Percentiles rank a stretch among this genome's conserved stretches.
Conservation (phyloP, 1,284 basidiomycete species). For the Baeospora myosura region DNA sequence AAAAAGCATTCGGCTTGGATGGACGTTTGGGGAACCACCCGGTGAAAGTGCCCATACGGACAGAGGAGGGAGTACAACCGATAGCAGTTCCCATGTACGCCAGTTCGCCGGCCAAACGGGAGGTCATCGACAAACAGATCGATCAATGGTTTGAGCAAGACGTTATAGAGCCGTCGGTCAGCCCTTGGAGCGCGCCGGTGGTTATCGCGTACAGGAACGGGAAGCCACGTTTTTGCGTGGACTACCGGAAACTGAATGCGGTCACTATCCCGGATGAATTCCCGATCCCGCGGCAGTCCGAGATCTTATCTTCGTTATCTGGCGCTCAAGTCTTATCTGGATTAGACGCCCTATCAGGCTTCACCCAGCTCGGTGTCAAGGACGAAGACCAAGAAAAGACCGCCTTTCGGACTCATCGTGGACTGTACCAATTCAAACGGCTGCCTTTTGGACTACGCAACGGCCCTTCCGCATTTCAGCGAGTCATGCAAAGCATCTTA, state of each 20-base stretch:
- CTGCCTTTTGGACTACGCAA: neutral
- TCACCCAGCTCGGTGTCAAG: neutral
- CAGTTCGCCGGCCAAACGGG: neutral
- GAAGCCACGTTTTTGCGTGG: too few relatives aligned
- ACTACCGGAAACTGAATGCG: too few relatives aligned
- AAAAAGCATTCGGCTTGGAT: neutral
- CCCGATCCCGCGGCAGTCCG: neutral
- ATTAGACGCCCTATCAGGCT: neutral
- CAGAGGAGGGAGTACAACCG: neutral
- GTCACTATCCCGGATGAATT: too few relatives aligned
- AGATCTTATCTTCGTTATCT: neutral
- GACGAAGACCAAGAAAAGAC: neutral
- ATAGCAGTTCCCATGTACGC: neutral
- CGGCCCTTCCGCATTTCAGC: slow-evolving; percentile 9
- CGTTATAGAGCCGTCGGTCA: neutral
- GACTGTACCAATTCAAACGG: neutral
- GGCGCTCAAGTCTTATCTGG: neutral
- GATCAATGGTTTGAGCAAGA: neutral
- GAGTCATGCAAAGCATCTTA: too few relatives aligned
- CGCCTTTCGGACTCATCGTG: neutral
- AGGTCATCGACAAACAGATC: neutral
- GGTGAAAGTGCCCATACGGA: neutral
- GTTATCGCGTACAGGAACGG: neutral
- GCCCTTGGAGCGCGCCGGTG: slow-evolving; percentile 6
- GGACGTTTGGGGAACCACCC: neutral